Evolutionary conservation across 495 filamentous ascomycete genomes (phyloP), one percentile per base, ranked within the genome.

Genomic region (Neurospora intermedia): DNA sequence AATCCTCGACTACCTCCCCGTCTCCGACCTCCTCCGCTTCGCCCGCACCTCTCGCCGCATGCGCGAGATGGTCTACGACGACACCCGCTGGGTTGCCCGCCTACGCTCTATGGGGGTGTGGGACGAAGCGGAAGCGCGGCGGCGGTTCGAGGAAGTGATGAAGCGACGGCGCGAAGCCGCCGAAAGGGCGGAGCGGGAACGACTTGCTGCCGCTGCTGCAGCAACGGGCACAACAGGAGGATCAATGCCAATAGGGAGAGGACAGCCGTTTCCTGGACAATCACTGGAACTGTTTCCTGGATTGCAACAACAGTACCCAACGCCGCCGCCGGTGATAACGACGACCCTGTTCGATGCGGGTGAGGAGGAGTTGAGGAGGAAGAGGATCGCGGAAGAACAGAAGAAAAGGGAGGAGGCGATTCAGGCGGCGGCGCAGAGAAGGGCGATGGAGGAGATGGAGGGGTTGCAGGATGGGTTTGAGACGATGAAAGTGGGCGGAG

Each of bases 31-130:
- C 54, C 85, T 98, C 74, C 89, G 89, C 71, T 94, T 92, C 79
- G 96, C 96, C n/a, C 90, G 91, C 40, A 91, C 92, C 40, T 98
- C 94, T 71, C 91, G 89, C 80, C 92, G 94, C 66, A 89, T 97
- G 87, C 91, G 91, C 76, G 96, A 99, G 81, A 99, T 99, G 94
- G 96, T 96, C 13, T 98, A 98, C 83, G 96, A 99, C 85, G 96
- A 99, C 80, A 92, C 93, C 23, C 88, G 95, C 83, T 99, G 96
- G 96, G 91, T 98, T 69, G 89, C 91, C 71, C 88, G 89, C 73
- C 82, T 99, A 42, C 89, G 91, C 77, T 86, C 85, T 40, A 97
- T 99, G 88, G 93, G 91, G 7, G 91, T 92, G 76, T 99, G 96
- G 96, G 91, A 95, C 78, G 96, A 99, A 78, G 79, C 82, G 6